phyloP scores from a whole-genome alignment of 345 rosid genomes.

The Kernera saxatilis region DNA sequence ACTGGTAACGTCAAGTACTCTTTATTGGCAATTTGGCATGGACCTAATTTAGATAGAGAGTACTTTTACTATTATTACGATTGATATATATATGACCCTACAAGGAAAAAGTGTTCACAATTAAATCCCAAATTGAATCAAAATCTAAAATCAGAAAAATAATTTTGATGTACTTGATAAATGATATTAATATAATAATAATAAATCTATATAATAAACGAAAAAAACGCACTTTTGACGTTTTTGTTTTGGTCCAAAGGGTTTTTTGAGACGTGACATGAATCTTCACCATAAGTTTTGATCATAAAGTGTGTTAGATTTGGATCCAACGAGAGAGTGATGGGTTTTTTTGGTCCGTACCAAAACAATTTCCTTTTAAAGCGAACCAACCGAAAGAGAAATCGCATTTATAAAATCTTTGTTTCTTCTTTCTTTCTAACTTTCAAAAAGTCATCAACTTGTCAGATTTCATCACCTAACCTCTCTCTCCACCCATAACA shows the following conservation, averaged over 20 bases:
- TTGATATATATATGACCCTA: background rate
- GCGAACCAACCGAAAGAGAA: conserved; percentile 10
- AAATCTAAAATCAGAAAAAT: background rate
- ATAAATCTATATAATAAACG: background rate
- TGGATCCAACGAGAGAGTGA: conserved; percentile 11
- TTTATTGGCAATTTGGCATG: conserved; percentile 25
- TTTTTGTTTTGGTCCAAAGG: background rate
- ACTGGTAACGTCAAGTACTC: conserved; percentile 4
- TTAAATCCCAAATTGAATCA: background rate
- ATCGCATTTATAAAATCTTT: conserved; percentile 18
- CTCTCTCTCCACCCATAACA: background rate
- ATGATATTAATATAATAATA: background rate
- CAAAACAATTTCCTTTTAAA: conserved; percentile 1
- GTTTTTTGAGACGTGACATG: conserved; percentile 24
- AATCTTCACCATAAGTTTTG: conserved; percentile 21
- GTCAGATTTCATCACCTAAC: conserved; percentile 24
- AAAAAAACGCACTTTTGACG: conserved; percentile 12
- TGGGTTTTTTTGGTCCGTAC: conserved; percentile 22
- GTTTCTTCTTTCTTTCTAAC: conserved; percentile 10
- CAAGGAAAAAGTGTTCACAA: background rate
- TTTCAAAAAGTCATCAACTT: conserved; percentile 26
- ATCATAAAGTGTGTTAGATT: conserved; percentile 11
- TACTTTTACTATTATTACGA: conserved; percentile 7
- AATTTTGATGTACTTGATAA: background rate
- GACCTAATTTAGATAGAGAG: conserved; percentile 14